Evolutionary conservation across 768 basidiomycete species (phyloP).

Genomic region (Lentinula aciculospora): DNA sequence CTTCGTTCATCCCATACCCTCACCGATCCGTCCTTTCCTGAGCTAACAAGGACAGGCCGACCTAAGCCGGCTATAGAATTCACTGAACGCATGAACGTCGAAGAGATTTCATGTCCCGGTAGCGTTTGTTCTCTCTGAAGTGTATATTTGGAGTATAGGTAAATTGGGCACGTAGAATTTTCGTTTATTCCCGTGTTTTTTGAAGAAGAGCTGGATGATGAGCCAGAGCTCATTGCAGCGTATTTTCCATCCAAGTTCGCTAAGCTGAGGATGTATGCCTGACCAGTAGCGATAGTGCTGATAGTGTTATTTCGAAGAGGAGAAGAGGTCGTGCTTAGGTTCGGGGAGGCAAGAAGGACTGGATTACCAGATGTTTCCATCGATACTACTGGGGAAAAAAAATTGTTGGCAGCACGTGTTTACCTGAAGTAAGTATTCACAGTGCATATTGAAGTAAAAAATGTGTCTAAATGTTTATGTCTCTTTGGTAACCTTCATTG

Average conservation of each 20-base stretch:
- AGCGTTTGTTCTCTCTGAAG: slow-evolving; percentile 42
- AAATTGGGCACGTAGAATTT: slow-evolving; percentile 31
- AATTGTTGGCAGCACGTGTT: no score
- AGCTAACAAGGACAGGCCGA: slow-evolving; percentile 49
- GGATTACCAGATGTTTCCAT: background rate
- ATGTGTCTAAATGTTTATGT: no score
- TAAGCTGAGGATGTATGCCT: background rate
- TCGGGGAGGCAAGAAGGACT: background rate
- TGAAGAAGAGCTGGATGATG: background rate
- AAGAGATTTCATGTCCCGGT: slow-evolving; percentile 51
- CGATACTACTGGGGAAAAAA: no score
- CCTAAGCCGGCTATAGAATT: slow-evolving; percentile 33
- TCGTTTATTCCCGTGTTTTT: background rate
- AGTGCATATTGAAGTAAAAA: background rate
- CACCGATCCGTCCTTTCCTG: slow-evolving; percentile 67
- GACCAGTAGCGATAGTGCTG: background rate
- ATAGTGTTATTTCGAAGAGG: background rate
- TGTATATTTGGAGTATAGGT: slow-evolving; percentile 58
- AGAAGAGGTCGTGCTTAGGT: background rate
- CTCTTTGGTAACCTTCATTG: no score
- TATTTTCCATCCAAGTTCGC: background rate
- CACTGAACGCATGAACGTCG: slow-evolving; percentile 47
- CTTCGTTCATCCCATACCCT: slow-evolving; percentile 73
- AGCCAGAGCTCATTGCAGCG: background rate
- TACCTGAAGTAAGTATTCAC: no score